These are phyloP conservation scores for Amanita jacksonii DNA, from an alignment of 768 basidiomycete genomes.

Conservation along the genomic window DNA sequence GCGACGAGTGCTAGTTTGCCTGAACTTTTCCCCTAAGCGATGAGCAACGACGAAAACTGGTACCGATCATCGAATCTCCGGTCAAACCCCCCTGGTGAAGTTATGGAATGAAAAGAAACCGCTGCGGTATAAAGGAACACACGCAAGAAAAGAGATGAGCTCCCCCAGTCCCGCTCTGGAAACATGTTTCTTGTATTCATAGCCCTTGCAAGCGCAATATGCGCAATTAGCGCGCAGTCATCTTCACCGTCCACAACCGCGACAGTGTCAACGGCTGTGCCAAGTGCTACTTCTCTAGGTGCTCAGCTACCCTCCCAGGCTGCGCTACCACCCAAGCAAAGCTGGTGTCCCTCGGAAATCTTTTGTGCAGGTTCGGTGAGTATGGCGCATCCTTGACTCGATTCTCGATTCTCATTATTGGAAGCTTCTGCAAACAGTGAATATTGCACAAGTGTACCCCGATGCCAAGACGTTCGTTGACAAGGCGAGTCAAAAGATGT, in stretches of 20 bases:
- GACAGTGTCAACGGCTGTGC: conserved; percentile 49
- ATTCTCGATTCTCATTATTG: conserved; percentile 7
- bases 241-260: conserved; percentile 20
- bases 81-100: too few relatives aligned
- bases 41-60: too few relatives aligned
- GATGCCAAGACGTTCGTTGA: conserved; percentile 91
- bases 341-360: conserved; percentile 68
- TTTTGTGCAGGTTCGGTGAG: conserved; percentile 74
- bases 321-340: conserved; percentile 55
- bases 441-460: conserved; percentile 60
- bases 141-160: too few relatives aligned
- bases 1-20: too few relatives aligned
- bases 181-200: neutral
- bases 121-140: too few relatives aligned
- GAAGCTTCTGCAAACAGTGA: conserved; percentile 79
- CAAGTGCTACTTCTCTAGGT: conserved; percentile 47
- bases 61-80: too few relatives aligned
- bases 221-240: neutral
- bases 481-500: conserved; percentile 27
- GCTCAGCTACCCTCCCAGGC: conserved; percentile 56
- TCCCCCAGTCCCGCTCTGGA: too few relatives aligned
- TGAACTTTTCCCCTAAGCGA: too few relatives aligned
- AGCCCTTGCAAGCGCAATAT: neutral
- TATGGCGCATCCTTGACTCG: conserved; percentile 11
- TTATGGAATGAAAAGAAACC: too few relatives aligned